Evolutionary conservation across 2,329 filamentous ascomycete genomes (phyloP).

Genomic region (Trichoderma sp.): DNA sequence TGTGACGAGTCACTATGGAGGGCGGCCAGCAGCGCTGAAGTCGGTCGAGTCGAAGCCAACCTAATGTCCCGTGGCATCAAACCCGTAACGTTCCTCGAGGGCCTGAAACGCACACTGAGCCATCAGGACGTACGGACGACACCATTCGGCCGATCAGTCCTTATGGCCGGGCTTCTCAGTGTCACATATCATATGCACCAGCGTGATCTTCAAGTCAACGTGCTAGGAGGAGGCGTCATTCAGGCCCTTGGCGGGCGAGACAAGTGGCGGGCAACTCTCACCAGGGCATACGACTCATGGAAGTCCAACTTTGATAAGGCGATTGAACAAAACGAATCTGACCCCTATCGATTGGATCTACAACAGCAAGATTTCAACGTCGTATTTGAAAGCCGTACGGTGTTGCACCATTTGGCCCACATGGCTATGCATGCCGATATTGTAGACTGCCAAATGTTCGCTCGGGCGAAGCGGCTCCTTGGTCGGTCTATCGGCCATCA

Average conservation of each 20-base stretch:
- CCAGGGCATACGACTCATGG: constrained; percentile 90
- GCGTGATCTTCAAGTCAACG: constrained; percentile 86
- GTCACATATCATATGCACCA: constrained; percentile 99
- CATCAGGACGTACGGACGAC: constrained; percentile 86
- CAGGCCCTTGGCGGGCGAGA: constrained; percentile 81
- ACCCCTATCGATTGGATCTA: constrained; percentile 56
- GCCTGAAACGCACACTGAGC: constrained; percentile 83
- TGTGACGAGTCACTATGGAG: constrained; percentile 94
- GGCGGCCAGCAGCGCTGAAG: constrained; percentile 82
- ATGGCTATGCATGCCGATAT: constrained; percentile 98
- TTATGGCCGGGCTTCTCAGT: constrained; percentile 91
- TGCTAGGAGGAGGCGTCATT: constrained; percentile 69
- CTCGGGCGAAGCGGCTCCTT: constrained; percentile 78
- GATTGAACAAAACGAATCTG: constrained; percentile 58
- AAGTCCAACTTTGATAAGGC: constrained; percentile 86
- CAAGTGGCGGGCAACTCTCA: constrained; percentile 84
- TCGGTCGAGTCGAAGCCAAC: constrained; percentile 77
- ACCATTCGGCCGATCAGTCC: constrained; percentile 84
- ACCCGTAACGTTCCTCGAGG: constrained; percentile 83
- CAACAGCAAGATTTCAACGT: constrained; percentile 59
- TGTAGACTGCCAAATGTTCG: constrained; percentile 96
- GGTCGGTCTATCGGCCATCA: constrained; percentile 80
- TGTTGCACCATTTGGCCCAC: constrained; percentile 89
- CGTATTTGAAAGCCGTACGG: constrained; percentile 83
- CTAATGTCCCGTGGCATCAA: constrained; percentile 79